Evolutionary conservation across 169 alveolate species (phyloP), one percentile per base, ranked within the genome.

Genomic region (Condylostoma magnum): DNA sequence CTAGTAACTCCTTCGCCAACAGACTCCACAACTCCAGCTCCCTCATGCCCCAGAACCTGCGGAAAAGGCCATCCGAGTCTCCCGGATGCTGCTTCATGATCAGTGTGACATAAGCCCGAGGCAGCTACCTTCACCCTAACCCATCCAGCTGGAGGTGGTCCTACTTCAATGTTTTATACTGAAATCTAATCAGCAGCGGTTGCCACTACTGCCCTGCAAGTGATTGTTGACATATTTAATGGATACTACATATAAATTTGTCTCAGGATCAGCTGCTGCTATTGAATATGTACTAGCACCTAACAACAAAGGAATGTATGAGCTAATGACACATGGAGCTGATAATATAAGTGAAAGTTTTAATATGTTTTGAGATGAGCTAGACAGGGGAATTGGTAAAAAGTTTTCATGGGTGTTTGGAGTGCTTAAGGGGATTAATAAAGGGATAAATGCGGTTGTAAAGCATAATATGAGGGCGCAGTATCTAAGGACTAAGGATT

Each of bases 1-100:
- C 89, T 86, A 36, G 90, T 82, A 25, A 90, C 97, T 8, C 91
- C 95, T 48, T 85, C 92, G 43, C 97, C 97, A 37, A 93, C 89
- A 48, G 86, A 68, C 70, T 90, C 96, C 25, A 93, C 97, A 46
- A 90, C 55, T 15, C 90, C 95, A n/a, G 92, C 84, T 2, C 94
- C 96, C 83, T 93, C 97, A 54, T 90, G 93, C 30, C 97, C 97
- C 28, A 90, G 75, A 63, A 93, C 81, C 43, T 86, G 60, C 6
- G 96, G 96, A 81, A 84, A 89, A 20, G 43, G 57, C 12, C 90
- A 93, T 75, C 89, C 97, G n/a, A 94, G 87, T 66, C 89, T 95
- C 3, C 96, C 96, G 25, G 83, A 80, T 31, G 82, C 66, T 25
- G 92, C 77, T 69, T 76, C 86, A 47, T 72, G 86, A 58, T 89